phyloP scores from a whole-genome alignment of 352 stramenopile species.

The Pythium scleroteichum region DNA sequence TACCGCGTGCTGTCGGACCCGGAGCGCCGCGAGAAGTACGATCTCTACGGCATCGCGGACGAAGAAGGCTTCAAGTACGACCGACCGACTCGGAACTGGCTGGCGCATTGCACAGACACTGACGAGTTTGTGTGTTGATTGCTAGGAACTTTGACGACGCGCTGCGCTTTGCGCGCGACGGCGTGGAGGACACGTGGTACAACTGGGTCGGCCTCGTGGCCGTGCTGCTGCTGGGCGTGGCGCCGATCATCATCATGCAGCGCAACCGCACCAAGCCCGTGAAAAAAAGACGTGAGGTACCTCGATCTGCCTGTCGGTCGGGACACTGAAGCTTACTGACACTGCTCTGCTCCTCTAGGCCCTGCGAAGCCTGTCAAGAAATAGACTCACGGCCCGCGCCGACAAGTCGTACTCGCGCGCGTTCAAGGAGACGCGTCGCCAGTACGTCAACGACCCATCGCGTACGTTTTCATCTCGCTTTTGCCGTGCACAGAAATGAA shows the following conservation, averaged over 20 bases:
- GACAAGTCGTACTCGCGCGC: conserved; percentile 45
- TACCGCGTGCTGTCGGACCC: conserved; percentile 79
- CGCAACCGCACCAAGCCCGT: conserved; percentile 68
- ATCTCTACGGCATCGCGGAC: conserved; percentile 77
- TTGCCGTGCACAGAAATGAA: background rate
- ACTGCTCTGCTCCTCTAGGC: conserved; percentile 30
- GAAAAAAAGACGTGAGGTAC: conserved; percentile 77
- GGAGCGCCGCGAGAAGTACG: conserved; percentile 74
- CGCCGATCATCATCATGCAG: conserved; percentile 73
- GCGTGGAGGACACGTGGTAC: conserved; percentile 67
- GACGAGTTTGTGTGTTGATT: too few species aligned
- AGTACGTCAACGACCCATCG: conserved; percentile 54
- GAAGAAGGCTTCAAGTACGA: conserved; percentile 76
- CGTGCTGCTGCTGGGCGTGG: conserved; percentile 50
- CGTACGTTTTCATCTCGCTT: background rate
- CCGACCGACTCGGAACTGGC: too few species aligned
- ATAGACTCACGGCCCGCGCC: conserved; percentile 61
- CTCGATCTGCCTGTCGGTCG: background rate
- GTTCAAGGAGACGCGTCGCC: conserved; percentile 46
- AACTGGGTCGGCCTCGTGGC: conserved; percentile 71
- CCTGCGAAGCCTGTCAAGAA: conserved; percentile 73
- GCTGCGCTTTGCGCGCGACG: conserved; percentile 60
- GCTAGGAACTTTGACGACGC: conserved; percentile 83
- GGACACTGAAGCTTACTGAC: background rate
- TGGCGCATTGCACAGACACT: too few species aligned